Evolutionary conservation across 2,329 filamentous ascomycete genomes (phyloP).

Genomic region (Nemania serpens): DNA sequence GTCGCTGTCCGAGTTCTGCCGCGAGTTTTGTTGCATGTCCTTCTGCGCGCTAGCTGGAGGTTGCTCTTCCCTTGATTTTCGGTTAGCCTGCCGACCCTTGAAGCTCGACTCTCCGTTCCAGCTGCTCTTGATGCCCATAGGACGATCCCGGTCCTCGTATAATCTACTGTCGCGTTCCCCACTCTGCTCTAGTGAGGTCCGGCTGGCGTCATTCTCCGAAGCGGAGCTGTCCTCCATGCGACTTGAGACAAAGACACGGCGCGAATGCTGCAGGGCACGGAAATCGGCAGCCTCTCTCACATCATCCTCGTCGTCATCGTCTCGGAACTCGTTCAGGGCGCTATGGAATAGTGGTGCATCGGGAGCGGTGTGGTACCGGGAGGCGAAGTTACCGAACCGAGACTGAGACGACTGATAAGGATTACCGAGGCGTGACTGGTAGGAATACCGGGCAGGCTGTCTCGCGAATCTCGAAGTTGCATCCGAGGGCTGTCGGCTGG

Average conservation of each 20-base stretch:
- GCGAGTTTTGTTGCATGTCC: conserved; percentile 40
- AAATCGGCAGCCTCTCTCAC: conserved; percentile 94
- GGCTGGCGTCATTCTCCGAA: conserved; percentile 72
- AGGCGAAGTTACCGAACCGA: conserved; percentile 83
- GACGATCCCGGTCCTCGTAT: conserved; percentile 53
- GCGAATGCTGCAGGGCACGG: conserved; percentile 86
- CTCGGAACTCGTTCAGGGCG: conserved; percentile 84
- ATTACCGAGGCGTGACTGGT: conserved; percentile 58
- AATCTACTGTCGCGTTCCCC: conserved; percentile 53
- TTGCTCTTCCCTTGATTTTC: conserved; percentile 50
- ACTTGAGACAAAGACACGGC: conserved; percentile 84
- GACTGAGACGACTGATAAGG: conserved; percentile 78
- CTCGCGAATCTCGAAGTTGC: conserved; percentile 37
- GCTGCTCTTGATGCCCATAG: conserved; percentile 65
- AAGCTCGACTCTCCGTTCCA: conserved; percentile 63
- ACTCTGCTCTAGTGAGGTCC: conserved; percentile 58
- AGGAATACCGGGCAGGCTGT: conserved; percentile 39
- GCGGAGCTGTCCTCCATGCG: conserved; percentile 85
- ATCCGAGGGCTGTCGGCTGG: conserved; percentile 42
- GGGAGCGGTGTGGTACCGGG: conserved; percentile 71
- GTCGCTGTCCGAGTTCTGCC: conserved; percentile 43
- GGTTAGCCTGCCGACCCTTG: conserved; percentile 44
- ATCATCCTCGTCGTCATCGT: conserved; percentile 92
- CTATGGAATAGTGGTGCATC: conserved; percentile 95
- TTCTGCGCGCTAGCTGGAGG: conserved; percentile 37